phyloP scores from a whole-genome alignment of 2,329 filamentous ascomycete genomes.

The Botrytis fabae region DNA sequence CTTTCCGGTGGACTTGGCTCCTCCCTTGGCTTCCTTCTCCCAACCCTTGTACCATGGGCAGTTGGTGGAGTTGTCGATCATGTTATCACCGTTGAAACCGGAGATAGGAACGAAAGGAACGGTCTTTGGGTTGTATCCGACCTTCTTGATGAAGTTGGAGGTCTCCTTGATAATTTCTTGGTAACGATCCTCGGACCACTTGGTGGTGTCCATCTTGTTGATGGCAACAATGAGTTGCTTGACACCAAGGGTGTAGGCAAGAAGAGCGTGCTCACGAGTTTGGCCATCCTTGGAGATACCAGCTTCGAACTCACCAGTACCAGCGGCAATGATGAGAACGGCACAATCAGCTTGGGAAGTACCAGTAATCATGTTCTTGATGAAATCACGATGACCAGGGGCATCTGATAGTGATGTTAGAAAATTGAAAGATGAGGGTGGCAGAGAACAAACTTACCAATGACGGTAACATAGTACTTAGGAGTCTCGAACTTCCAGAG shows the following conservation, averaged over 20 bases:
- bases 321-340: conserved; percentile 99
- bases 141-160: conserved; percentile 99
- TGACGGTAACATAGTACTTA: conserved; percentile 98
- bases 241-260: conserved; percentile 99
- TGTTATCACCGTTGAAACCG: conserved; percentile 99
- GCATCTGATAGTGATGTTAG: conserved; percentile 61
- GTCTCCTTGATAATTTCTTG: conserved; percentile 99
- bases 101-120: conserved; percentile 99
- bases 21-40: conserved; percentile 95
- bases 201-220: conserved; percentile 99
- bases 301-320: conserved; percentile 99
- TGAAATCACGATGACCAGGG: conserved; percentile 99
- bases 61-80: conserved; percentile 87
- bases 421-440: too few species aligned
- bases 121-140: conserved; percentile 99
- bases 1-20: conserved; percentile 80
- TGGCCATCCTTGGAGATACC: conserved; percentile 99
- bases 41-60: conserved; percentile 99
- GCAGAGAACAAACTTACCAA: conserved; percentile 60
- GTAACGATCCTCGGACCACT: conserved; percentile 96
- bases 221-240: conserved; percentile 99
- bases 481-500: conserved; percentile 99
- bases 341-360: conserved; percentile 99
- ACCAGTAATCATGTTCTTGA: conserved; percentile 99
- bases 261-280: conserved; percentile 99